Conservation (phyloP, 2,329 filamentous ascomycete species). For the Xylaria arbuscula region DNA sequence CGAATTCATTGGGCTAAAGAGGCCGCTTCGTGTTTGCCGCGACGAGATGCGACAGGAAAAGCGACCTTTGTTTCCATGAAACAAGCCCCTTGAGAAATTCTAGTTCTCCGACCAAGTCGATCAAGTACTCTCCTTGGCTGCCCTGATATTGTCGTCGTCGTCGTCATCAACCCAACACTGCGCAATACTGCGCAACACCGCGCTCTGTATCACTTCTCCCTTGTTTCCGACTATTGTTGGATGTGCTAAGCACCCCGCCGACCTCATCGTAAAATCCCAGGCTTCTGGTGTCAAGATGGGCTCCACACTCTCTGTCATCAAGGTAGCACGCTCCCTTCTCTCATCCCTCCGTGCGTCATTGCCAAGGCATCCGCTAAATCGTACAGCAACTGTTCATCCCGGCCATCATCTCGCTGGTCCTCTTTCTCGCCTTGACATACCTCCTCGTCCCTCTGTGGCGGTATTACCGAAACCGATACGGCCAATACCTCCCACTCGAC, state of each 20-base stretch:
- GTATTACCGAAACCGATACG: constrained; percentile 75
- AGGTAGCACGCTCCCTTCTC: constrained; percentile 46
- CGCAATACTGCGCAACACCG: neutral
- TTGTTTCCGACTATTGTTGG: neutral
- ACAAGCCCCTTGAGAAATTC: neutral
- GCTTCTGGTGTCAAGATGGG: constrained; percentile 48
- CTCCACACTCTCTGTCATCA: constrained; percentile 52
- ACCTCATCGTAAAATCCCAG: neutral
- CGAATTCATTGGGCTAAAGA: neutral
- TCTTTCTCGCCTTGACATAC: constrained; percentile 75
- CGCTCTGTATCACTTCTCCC: neutral
- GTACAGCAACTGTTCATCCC: constrained; percentile 75
- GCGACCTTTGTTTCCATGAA: neutral
- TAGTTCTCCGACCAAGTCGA: neutral
- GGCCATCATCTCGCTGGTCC: constrained; percentile 73
- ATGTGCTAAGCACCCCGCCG: neutral
- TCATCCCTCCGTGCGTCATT: neutral
- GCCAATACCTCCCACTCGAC: constrained; percentile 78
- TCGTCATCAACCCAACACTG: neutral
- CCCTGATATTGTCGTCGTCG: neutral
- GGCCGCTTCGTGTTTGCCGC: neutral
- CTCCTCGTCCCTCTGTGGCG: constrained; percentile 75
- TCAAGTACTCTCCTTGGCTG: neutral
- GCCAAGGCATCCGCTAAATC: constrained; percentile 24
- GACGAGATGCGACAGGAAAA: neutral